A percentile compares a stretch with the other conserved stretches of the same genome.
Evolutionary conservation across 805 yeast genomes (phyloP).

Genomic region (Metschnikowia lochheadii): DNA sequence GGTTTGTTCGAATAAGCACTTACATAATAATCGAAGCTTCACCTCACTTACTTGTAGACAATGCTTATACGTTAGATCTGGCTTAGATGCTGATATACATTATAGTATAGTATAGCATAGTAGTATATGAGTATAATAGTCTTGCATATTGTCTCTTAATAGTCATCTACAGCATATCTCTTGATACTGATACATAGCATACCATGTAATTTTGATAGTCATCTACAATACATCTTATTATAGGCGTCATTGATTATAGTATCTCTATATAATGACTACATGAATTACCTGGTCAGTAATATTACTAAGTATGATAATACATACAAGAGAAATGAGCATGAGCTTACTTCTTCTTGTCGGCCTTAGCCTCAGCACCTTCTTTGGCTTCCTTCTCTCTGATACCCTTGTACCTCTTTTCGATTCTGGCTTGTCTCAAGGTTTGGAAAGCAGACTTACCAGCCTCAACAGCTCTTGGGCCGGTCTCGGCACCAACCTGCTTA

Average conservation of each 20-base stretch:
- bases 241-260: neutral
- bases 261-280: neutral
- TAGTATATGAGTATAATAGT: neutral
- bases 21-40: conserved; percentile 3
- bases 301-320: conserved; percentile 18
- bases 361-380: conserved; percentile 98
- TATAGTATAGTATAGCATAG: no score
- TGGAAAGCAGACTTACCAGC: conserved; percentile 75
- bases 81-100: neutral
- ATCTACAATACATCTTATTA: no score
- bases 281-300: conserved; percentile 12
- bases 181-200: no score
- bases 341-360: conserved; percentile 84
- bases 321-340: conserved; percentile 9
- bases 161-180: no score
- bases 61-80: neutral
- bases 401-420: conserved; percentile 92
- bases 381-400: conserved; percentile 96
- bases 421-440: conserved; percentile 93
- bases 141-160: no score
- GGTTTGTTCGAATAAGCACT: conserved; percentile 91
- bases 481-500: conserved; percentile 67
- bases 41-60: neutral
- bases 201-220: no score
- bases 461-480: conserved; percentile 86